Base-by-base conservation (phyloP, 2,329 filamentous ascomycete species). In the Fragosphaeria purpurea region DNA sequence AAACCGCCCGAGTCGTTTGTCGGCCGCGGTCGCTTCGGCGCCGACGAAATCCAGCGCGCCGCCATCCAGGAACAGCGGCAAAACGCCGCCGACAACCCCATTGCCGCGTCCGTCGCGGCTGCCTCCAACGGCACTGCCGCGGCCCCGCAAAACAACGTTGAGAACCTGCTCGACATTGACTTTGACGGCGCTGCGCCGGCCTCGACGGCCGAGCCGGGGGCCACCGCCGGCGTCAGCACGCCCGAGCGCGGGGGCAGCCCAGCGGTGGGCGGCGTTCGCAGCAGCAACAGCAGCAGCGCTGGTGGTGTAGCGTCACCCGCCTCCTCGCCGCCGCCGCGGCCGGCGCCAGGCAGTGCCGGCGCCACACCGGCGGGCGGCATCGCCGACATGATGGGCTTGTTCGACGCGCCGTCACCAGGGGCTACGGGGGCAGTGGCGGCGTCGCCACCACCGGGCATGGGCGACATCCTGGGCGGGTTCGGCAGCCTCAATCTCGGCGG, bases 1-100 rank as follows among this genome's bases (percentile, higher is more conserved):
- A 97, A 95, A 71, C 90, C 90, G 7, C 90, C 93, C 43, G 88
- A 95, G 76, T 89, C 91, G n/a, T 98, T 98, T 67, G 85, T 98
- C 52, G 93, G 93, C 59, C 89, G 95, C 69, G 93, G 93, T 41
- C 83, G 91, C 43, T 96, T 88, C 59, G 93, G 91, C 39, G 90
- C 93, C 46, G 90, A 95, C 66, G 89, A 88, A 54, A 88, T 98
- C 62, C 93, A 97, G 68, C 85, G 86, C 58, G 91, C 91, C 47
- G 93, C 93, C 54, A 95, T 98, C 63, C 90, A 95, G 72, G 93
- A 98, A 71, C 89, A 95, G 72, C 80, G 86, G 57, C 83, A 97
- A 68, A 88, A 96, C 60, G 87, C 88, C 1, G 86, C 83, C 55
- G 93, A 97, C 60, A 96, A 97, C 65, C 91, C 93, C 1, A 88